A percentile compares a stretch with the other conserved stretches of the same genome.
These are phyloP conservation scores for Candida montana DNA, from an alignment of 805 yeast species.

Conservation along the genomic window DNA sequence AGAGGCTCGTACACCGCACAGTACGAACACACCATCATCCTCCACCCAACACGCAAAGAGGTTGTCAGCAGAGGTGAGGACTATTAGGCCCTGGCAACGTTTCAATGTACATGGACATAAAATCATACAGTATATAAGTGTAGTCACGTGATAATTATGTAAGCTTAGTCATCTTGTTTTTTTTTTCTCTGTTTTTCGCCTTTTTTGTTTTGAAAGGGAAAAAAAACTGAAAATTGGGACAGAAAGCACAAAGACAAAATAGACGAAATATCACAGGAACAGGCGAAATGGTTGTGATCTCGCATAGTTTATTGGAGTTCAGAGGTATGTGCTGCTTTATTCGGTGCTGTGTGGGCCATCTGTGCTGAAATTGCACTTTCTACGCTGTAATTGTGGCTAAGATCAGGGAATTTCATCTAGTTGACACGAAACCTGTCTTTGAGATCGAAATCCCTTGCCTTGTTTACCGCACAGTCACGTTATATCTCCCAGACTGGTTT, in stretches of 20 bases:
- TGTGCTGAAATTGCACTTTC: too few species aligned
- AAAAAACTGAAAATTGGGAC: background rate
- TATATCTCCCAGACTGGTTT: too few species aligned
- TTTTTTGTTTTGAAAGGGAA: background rate
- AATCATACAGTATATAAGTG: background rate
- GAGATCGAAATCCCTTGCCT: too few species aligned
- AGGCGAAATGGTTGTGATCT: slow-evolving; percentile 46
- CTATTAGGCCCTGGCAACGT: slow-evolving; percentile 38
- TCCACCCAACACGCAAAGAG: slow-evolving; percentile 90
- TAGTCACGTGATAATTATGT: background rate
- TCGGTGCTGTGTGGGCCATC: background rate
- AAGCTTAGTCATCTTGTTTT: slow-evolving; percentile 1
- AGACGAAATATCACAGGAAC: slow-evolving; percentile 20
- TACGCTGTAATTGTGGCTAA: background rate
- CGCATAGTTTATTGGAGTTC: slow-evolving; percentile 70
- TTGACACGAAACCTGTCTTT: background rate
- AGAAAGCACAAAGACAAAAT: slow-evolving; percentile 1
- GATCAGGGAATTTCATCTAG: background rate
- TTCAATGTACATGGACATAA: background rate
- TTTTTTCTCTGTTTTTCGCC: too few species aligned
- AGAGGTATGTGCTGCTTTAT: slow-evolving; percentile 50
- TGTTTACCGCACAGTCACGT: too few species aligned
- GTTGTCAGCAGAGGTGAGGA: slow-evolving; percentile 95
- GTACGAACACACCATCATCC: slow-evolving; percentile 86
- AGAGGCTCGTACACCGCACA: slow-evolving; percentile 93